phyloP scores from a whole-genome alignment of 1,284 basidiomycete species.

The Cerrena zonata region DNA sequence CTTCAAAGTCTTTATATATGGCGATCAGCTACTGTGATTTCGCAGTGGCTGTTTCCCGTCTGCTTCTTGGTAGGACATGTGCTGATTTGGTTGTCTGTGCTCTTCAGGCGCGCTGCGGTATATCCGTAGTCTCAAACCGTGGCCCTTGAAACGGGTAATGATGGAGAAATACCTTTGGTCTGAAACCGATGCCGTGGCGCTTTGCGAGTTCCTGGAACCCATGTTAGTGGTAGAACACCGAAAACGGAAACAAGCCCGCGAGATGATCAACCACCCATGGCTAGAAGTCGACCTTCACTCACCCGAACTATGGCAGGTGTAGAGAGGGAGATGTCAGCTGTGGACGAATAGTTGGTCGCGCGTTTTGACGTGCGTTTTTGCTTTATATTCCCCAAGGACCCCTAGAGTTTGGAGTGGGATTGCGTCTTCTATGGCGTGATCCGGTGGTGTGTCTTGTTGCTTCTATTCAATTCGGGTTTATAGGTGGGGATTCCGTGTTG shows the following conservation, averaged over 20 bases:
- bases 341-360: not conserved
- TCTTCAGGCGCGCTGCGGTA: slow-evolving; percentile 56
- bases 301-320: slow-evolving; percentile 1
- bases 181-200: slow-evolving; percentile 47
- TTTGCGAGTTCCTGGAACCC: slow-evolving; percentile 73
- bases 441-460: not conserved
- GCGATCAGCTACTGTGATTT: slow-evolving; percentile 5
- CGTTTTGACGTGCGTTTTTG: not conserved
- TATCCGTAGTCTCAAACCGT: slow-evolving; percentile 75
- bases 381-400: not conserved
- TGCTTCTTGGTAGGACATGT: not conserved
- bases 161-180: slow-evolving; percentile 77
- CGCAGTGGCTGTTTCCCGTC: slow-evolving; percentile 10
- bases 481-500: not conserved
- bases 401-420: not conserved
- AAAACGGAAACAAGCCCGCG: slow-evolving; percentile 64
- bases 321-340: not conserved
- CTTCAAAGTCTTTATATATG: slow-evolving; percentile 5
- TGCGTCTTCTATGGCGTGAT: not conserved
- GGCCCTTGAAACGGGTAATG: slow-evolving; percentile 80
- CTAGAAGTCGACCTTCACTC: slow-evolving; percentile 39
- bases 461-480: not conserved
- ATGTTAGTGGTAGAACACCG: slow-evolving; percentile 75
- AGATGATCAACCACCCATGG: slow-evolving; percentile 74
- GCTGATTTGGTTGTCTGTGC: not conserved